phyloP scores from a whole-genome alignment of 257 asterid genomes.

The Thymus mandschuricus region DNA sequence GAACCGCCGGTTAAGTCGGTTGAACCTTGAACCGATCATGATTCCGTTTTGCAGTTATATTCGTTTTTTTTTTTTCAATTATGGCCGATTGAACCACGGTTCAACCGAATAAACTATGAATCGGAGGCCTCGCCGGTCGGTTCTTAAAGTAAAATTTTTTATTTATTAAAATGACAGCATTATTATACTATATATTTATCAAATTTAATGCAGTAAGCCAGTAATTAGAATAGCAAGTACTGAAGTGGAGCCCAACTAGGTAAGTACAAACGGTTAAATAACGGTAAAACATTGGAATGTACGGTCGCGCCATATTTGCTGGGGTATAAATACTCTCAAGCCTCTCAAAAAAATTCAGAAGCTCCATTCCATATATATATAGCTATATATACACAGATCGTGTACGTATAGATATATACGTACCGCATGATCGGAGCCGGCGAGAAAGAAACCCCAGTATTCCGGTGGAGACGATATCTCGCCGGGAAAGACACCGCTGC shows the following conservation, averaged over 20 bases:
- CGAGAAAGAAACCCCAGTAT: conserved; percentile 6
- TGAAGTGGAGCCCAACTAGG: neutral
- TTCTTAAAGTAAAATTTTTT: no score
- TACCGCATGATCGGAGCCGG: conserved; percentile 18
- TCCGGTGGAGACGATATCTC: conserved; percentile 30
- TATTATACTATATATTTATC: no score
- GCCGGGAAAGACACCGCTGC: conserved; percentile 40
- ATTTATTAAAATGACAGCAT: no score
- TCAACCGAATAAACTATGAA: no score
- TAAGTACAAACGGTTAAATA: neutral
- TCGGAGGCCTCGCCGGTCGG: no score
- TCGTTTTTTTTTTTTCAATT: no score
- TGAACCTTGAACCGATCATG: no score
- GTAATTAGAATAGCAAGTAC: no score
- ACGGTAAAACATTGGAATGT: neutral
- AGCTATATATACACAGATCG: neutral
- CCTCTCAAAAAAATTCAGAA: conserved; percentile 2
- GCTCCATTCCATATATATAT: conserved; percentile 12
- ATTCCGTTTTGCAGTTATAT: no score
- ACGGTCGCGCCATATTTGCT: conserved; percentile 13
- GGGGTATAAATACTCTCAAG: conserved; percentile 27
- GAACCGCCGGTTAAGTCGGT: no score
- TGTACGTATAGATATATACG: neutral
- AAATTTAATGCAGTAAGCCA: no score
- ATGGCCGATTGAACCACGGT: no score